Evolutionary conservation across 2,329 filamentous ascomycete genomes (phyloP).

Genomic region (Nannizzia gypsea): DNA sequence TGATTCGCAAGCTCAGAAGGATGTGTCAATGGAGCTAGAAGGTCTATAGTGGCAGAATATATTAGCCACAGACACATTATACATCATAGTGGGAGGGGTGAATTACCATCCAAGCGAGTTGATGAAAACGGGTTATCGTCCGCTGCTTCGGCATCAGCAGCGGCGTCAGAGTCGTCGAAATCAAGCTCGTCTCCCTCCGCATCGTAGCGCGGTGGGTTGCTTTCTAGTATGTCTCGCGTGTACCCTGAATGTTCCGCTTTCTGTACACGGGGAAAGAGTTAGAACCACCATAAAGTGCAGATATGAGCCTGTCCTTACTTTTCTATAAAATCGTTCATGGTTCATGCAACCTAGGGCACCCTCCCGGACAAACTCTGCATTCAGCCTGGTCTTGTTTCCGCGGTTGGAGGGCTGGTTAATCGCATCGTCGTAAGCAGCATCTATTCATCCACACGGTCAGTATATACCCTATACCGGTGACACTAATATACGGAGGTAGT

Average conservation of each 20-base stretch:
- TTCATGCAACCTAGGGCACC: conserved; percentile 42
- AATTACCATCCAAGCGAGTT: conserved; percentile 45
- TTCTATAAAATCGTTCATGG: conserved; percentile 43
- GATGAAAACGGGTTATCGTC: conserved; percentile 52
- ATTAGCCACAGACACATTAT: neutral
- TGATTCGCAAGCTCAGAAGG: conserved; percentile 49
- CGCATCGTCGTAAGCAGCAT: conserved; percentile 39
- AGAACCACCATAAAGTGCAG: neutral
- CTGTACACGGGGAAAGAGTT: conserved; percentile 24
- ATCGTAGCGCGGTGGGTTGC: conserved; percentile 49
- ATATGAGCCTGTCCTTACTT: conserved; percentile 31
- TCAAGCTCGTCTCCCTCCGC: conserved; percentile 53
- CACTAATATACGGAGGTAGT: conserved; percentile 9
- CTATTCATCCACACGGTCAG: conserved; percentile 16
- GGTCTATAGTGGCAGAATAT: conserved; percentile 29
- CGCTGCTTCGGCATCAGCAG: conserved; percentile 44
- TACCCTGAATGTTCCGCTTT: conserved; percentile 53
- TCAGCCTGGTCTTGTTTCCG: conserved; percentile 50
- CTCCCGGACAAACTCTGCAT: conserved; percentile 45
- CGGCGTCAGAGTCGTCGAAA: conserved; percentile 45
- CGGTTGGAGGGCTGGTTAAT: conserved; percentile 46
- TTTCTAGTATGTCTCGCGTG: conserved; percentile 46
- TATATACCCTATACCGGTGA: neutral
- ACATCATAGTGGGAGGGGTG: neutral
- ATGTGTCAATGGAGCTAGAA: conserved; percentile 51